A percentile compares a stretch with the other conserved stretches of the same genome.
phyloP scores from a whole-genome alignment of 768 basidiomycete genomes.

The Crepidotus variabilis region DNA sequence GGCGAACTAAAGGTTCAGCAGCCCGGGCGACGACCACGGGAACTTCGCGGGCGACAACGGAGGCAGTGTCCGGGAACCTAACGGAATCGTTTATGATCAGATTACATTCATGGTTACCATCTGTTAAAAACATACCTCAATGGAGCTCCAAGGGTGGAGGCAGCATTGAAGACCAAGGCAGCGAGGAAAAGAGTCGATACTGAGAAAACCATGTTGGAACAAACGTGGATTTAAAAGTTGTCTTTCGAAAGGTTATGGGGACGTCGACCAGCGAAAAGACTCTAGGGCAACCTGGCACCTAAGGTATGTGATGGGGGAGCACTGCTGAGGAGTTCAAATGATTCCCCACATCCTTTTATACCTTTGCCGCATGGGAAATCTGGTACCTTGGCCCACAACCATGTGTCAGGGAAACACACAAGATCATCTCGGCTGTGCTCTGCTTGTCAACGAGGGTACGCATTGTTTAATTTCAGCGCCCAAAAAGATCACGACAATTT shows the following conservation, averaged over 20 bases:
- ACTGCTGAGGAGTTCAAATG: slow-evolving; percentile 35
- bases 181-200: slow-evolving; percentile 32
- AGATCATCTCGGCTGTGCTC: background rate
- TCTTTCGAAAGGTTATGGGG: slow-evolving; percentile 29
- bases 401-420: background rate
- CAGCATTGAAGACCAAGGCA: slow-evolving; percentile 35
- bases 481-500: background rate
- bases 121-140: slow-evolving; percentile 27
- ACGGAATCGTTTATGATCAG: background rate
- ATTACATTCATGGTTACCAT: background rate
- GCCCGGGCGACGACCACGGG: slow-evolving; percentile 20
- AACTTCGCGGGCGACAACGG: slow-evolving; percentile 20
- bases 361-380: slow-evolving; percentile 15
- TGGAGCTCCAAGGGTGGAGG: slow-evolving; percentile 33
- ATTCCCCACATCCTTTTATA: slow-evolving; percentile 29
- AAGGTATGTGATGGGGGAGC: slow-evolving; percentile 38
- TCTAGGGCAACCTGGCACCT: slow-evolving; percentile 44
- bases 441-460: background rate
- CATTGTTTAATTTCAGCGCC: background rate
- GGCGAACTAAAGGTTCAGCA: slow-evolving; percentile 11
- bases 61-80: slow-evolving; percentile 25
- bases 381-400: slow-evolving; percentile 16
- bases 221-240: slow-evolving; percentile 19
- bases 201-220: slow-evolving; percentile 38
- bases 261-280: slow-evolving; percentile 39